Base-by-base conservation (phyloP, 805 yeast species). In the Lipomyces starkeyi region DNA sequence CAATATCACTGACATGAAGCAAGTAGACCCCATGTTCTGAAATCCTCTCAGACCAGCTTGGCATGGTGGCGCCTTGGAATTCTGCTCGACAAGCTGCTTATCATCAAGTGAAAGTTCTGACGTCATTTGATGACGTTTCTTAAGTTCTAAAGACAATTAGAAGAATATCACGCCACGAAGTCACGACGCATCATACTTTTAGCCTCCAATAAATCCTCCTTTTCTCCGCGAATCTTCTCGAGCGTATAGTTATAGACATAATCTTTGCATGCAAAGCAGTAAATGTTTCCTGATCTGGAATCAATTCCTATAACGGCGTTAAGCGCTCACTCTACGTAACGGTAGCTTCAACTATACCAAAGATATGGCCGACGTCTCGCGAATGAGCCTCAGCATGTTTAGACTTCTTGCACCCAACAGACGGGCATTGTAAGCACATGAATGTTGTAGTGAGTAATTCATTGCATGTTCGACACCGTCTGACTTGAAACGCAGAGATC, bases 1-100 rank as follows among this genome's bases (percentile, higher is more conserved):
- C 54, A 95, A 79, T n/a, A 93, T 87, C 49, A 94, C 90, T 73
- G 97, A 91, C 91, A 95, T 94, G 80, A 92, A 95, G 80, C 99
- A 95, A 0, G 99, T 95, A 0, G 99, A 91, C 0, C 99, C 99
- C 88, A 94, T 87, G 77, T 94, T 94, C 62, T 92, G 88, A 73
- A 95, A 86, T 2, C 99, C 99, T 62, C 90, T 85, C 25, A 95
- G 80, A 0, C 98, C 98, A n/a, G 74, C 66, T 47, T 35, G 60
- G 43, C 71, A 61, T 2, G 68, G 64, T 2, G 74, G 75, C 2
- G 43, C 27, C 22, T 35, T 37, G 8, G 73, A 37, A 35, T 71
- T 64, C 14, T 60, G 40, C 40, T 68, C 67, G 13, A 72, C 27
- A 5, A 70, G 58, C 11, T 25, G 54, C 13, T 34, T 25, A 22